These are phyloP conservation scores for Saccharomycopsis schoenii DNA, from an alignment of 805 yeast genomes.

Conservation along the genomic window DNA sequence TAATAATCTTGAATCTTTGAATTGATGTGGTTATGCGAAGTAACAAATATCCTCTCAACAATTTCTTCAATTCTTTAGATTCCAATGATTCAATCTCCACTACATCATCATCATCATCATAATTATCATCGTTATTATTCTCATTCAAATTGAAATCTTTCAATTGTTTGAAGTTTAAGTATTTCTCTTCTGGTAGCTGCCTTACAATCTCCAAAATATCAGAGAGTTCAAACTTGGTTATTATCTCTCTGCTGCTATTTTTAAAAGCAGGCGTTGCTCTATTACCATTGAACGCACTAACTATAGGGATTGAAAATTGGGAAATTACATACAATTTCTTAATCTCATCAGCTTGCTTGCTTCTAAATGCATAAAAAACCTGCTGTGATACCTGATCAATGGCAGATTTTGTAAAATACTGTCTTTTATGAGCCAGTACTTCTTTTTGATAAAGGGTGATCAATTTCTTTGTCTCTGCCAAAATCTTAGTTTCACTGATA, in stretches of 20 bases:
- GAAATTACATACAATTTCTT: not conserved
- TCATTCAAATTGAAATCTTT: not conserved
- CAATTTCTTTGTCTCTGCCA: not conserved
- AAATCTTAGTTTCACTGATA: not conserved
- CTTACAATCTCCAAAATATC: not conserved
- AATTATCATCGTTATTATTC: not conserved
- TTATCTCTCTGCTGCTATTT: not conserved
- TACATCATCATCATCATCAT: slow-evolving; percentile 2
- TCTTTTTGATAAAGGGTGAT: not conserved
- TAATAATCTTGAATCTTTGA: not conserved
- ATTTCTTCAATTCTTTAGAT: not conserved
- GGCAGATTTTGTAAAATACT: not conserved
- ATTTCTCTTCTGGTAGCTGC: slow-evolving; percentile 1
- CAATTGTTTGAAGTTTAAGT: slow-evolving; percentile 3
- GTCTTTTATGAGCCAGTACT: not conserved
- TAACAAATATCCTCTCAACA: not conserved
- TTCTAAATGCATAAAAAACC: not conserved
- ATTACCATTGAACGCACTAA: not conserved
- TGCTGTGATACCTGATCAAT: not conserved
- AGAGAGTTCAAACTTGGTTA: not conserved
- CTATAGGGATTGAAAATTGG: not conserved
- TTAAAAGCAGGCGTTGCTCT: not conserved
- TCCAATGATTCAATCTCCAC: slow-evolving; percentile 8
- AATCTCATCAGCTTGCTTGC: not conserved
- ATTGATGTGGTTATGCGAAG: not conserved